Evolutionary conservation across 2,329 filamentous ascomycete genomes (phyloP).

Genomic region (Talaromyces sp.): DNA sequence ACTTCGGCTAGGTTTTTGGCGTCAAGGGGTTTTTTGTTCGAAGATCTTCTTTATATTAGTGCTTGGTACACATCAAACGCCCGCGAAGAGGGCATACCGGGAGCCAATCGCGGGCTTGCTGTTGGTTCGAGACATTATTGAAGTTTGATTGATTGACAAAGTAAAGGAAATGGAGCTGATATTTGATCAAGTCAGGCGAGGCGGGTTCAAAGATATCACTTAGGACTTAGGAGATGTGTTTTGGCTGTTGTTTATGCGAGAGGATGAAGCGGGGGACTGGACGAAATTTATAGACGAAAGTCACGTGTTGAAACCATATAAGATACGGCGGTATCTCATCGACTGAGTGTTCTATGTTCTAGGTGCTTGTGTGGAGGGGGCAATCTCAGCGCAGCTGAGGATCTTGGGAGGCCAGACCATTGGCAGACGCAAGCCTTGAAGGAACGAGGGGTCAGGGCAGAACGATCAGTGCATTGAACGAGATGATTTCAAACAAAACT

Average conservation of each 20-base stretch:
- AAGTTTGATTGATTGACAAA: not conserved
- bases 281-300: not conserved
- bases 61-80: not conserved
- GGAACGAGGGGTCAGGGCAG: not conserved
- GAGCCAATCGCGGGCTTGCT: not conserved
- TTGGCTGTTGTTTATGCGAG: not conserved
- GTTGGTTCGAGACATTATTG: not conserved
- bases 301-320: not conserved
- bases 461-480: not conserved
- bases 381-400: not conserved
- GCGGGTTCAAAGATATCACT: too few species aligned
- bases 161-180: not conserved
- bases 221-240: too few species aligned
- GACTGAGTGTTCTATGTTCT: too few species aligned
- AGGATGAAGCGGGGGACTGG: not conserved
- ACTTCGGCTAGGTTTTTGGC: slow-evolving; percentile 9
- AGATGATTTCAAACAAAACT: not conserved
- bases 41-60: not conserved
- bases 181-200: not conserved
- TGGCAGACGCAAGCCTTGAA: not conserved
- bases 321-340: not conserved
- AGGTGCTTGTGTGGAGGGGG: not conserved
- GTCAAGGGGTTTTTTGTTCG: not conserved
- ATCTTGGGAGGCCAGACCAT: not conserved
- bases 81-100: slow-evolving; percentile 3